Evolutionary conservation across 345 rosid species (phyloP).

Genomic region (Barbarea vulgaris): DNA sequence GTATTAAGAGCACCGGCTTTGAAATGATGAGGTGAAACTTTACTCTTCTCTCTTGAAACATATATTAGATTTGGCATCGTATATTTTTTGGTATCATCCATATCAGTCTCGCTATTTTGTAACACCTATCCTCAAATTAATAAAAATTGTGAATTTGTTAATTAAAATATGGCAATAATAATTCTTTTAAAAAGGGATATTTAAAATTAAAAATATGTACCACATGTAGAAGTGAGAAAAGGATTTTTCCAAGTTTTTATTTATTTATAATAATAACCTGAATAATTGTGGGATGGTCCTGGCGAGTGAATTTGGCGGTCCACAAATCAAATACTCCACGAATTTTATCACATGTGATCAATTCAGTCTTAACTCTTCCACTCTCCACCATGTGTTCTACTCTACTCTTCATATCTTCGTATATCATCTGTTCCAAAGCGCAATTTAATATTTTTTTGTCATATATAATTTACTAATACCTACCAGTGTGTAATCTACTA

Average conservation of each 20-base stretch:
- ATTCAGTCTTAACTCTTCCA: slow-evolving; percentile 47
- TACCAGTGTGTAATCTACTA: too few species aligned
- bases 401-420: slow-evolving; percentile 59
- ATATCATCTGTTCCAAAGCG: slow-evolving; percentile 47
- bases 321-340: slow-evolving; percentile 47
- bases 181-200: too few species aligned
- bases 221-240: not conserved
- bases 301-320: slow-evolving; percentile 52
- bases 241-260: not conserved
- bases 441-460: not conserved
- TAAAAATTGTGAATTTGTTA: not conserved
- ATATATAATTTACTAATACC: not conserved
- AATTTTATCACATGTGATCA: slow-evolving; percentile 26
- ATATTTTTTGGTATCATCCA: slow-evolving; percentile 39
- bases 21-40: slow-evolving; percentile 55
- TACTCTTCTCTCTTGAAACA: slow-evolving; percentile 65
- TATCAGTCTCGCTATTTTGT: slow-evolving; percentile 47
- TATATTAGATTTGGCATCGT: slow-evolving; percentile 67
- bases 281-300: slow-evolving; percentile 65
- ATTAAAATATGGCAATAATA: too few species aligned
- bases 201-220: too few species aligned
- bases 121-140: slow-evolving; percentile 45
- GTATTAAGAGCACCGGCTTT: slow-evolving; percentile 90
- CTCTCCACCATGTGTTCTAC: slow-evolving; percentile 49
- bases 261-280: slow-evolving; percentile 46